Conservation (phyloP, 345 rosid genomes). For the Cardamine resedifolia region DNA sequence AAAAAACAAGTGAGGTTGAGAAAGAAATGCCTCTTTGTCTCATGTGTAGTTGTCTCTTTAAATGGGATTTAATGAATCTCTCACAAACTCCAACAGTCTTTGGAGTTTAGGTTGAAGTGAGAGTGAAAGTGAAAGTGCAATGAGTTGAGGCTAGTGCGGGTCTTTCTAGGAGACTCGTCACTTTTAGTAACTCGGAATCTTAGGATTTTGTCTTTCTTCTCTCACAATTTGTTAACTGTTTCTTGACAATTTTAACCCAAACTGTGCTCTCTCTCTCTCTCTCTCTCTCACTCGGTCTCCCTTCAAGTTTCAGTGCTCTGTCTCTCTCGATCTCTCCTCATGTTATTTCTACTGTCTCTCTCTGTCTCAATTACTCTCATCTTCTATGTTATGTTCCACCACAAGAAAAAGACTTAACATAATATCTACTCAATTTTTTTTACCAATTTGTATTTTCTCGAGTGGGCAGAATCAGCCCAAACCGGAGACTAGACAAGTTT, state of each 20-base stretch:
- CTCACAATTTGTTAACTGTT: constrained; percentile 29
- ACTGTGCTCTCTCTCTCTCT: not conserved
- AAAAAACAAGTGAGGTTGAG: constrained; percentile 37
- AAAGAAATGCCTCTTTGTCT: constrained; percentile 51
- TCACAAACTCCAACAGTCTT: constrained; percentile 28
- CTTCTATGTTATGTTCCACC: constrained; percentile 21
- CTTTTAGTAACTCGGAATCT: constrained; percentile 81
- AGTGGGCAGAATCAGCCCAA: constrained; percentile 12
- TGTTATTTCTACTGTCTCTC: constrained; percentile 30
- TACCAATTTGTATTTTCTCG: not conserved
- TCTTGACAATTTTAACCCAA: constrained; percentile 28
- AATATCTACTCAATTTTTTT: not conserved
- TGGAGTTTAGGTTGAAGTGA: constrained; percentile 21
- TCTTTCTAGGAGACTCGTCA: constrained; percentile 66
- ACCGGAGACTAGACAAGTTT: not conserved
- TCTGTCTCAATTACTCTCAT: constrained; percentile 25
- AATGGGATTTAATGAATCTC: constrained; percentile 31
- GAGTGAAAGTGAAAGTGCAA: constrained; percentile 62
- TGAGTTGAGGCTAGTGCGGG: constrained; percentile 51
- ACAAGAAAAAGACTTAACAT: constrained; percentile 18
- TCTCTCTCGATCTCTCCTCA: constrained; percentile 10
- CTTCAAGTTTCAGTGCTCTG: constrained; percentile 53
- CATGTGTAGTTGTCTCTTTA: constrained; percentile 74
- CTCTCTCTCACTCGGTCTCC: not conserved
- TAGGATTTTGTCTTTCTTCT: constrained; percentile 62